Evolutionary conservation across 768 basidiomycete genomes (phyloP), one percentile per base, ranked within the genome.

Genomic region (Xerocomus spinulosus): DNA sequence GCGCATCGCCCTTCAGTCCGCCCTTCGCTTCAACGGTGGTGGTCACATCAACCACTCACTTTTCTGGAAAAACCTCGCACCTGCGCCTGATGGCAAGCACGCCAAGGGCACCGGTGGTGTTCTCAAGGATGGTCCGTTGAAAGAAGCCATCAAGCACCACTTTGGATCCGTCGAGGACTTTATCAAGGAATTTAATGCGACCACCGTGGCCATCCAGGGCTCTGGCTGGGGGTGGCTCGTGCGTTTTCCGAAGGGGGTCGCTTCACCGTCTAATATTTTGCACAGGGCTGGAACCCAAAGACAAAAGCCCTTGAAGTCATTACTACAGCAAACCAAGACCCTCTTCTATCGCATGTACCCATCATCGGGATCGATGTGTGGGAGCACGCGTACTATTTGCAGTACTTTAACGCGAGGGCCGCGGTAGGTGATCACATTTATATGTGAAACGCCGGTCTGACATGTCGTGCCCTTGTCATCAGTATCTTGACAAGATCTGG

Each of bases 211-310:
- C 29, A 85, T 97, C 52, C 94, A 96, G 64, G 94, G 94, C 35
- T 89, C 86, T 50, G 94, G 93, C 40, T 96, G 94, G 94, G 94
- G 91, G 45, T 97, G 94, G 94, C 78, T 96, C 62, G 91, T 92
- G 60, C 56, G 87, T 81, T 25, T 12, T 17, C 2, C 5, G 28
- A 33, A 17, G 8, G 8, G 9, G 21, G 7, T 13, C 10, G 3
- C 18, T 23, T 37, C 18, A 17, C 13, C 12, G 23, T 21, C 46
- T 48, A 41, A 55, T 9, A 12, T 14, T 12, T 9, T 30, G 39
- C n/a, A 5, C 15, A 89, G 88, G 93, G 90, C n/a, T 70, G 77
- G 50, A 87, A 91, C 72, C 78, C 81, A 20, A 50, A 61, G 49
- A 80, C 76, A 48, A 82, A 83, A 69, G 73, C 74, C 58, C 82